These are phyloP conservation scores for Grosmannia clavigera DNA, from an alignment of 2,329 filamentous ascomycete species.

Conservation along the genomic window DNA sequence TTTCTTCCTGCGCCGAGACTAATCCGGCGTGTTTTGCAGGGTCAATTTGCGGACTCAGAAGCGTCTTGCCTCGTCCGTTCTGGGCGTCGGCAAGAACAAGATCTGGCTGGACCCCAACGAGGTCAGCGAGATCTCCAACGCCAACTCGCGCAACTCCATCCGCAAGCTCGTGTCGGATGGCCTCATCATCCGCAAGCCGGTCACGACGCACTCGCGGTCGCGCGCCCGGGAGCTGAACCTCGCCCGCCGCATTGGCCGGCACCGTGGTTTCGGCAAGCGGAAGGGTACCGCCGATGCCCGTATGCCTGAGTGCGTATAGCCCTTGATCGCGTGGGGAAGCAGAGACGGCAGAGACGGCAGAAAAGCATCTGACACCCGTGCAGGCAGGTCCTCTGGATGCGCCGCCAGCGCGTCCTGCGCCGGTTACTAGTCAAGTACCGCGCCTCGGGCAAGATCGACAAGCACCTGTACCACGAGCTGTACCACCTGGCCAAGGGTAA, in stretches of 20 bases:
- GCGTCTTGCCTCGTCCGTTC: slow-evolving; percentile 96
- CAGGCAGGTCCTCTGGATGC: slow-evolving; percentile 98
- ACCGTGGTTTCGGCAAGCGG: slow-evolving; percentile 99
- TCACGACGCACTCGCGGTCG: slow-evolving; percentile 98
- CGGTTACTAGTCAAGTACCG: slow-evolving; percentile 99
- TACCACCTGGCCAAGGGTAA: slow-evolving; percentile 99
- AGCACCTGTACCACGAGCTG: slow-evolving; percentile 99
- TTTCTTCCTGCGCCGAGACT: background rate
- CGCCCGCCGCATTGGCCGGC: slow-evolving; percentile 87
- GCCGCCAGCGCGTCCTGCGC: slow-evolving; percentile 96
- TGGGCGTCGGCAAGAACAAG: slow-evolving; percentile 99
- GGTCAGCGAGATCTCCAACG: slow-evolving; percentile 98
- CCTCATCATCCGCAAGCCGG: slow-evolving; percentile 99
- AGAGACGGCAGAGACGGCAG: no score
- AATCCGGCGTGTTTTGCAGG: slow-evolving; percentile 40
- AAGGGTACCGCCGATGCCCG: slow-evolving; percentile 99
- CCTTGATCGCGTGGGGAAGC: background rate
- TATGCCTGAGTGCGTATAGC: slow-evolving; percentile 80
- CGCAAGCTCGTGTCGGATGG: slow-evolving; percentile 99
- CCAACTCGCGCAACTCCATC: slow-evolving; percentile 99
- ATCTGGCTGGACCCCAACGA: slow-evolving; percentile 99
- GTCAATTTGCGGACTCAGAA: slow-evolving; percentile 99
- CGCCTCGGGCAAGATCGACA: slow-evolving; percentile 99
- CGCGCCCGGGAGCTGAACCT: slow-evolving; percentile 92
- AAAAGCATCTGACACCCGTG: background rate